Conservation (phyloP, 2,329 filamentous ascomycete genomes). For the Trichoderma sp. region DNA sequence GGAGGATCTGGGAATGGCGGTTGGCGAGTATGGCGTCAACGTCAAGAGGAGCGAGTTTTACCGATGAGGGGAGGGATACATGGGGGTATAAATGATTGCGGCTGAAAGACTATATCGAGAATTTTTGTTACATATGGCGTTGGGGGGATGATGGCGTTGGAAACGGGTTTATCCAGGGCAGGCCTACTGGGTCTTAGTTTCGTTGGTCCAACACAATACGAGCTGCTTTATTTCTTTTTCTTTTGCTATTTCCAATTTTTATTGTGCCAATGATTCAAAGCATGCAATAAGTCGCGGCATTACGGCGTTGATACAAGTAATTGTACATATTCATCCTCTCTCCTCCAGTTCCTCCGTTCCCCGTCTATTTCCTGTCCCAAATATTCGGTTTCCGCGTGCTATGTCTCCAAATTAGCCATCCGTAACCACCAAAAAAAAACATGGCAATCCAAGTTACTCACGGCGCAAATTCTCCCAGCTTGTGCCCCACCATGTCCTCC, state of each 20-base stretch:
- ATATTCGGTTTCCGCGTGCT: slow-evolving; percentile 60
- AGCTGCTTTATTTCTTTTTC: not conserved
- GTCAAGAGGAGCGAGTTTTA: slow-evolving; percentile 98
- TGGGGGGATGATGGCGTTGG: slow-evolving; percentile 14
- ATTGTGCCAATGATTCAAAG: not conserved
- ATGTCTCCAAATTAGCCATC: slow-evolving; percentile 15
- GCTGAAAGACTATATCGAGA: not conserved
- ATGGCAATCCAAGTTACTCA: slow-evolving; percentile 48
- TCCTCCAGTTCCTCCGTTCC: slow-evolving; percentile 21
- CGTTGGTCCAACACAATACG: slow-evolving; percentile 2
- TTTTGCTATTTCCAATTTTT: not conserved
- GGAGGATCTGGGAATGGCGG: slow-evolving; percentile 98
- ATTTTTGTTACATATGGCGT: slow-evolving; percentile 14
- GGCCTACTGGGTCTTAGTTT: not conserved
- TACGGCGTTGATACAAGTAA: slow-evolving; percentile 30
- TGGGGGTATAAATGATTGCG: not conserved
- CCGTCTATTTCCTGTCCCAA: slow-evolving; percentile 42
- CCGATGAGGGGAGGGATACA: slow-evolving; percentile 29
- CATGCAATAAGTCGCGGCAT: slow-evolving; percentile 7
- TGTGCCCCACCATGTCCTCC: slow-evolving; percentile 95
- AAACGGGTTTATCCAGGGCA: not conserved
- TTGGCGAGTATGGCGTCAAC: slow-evolving; percentile 96
- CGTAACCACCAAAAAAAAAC: not conserved
- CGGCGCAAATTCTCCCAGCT: slow-evolving; percentile 88
- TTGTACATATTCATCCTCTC: slow-evolving; percentile 29